Evolutionary conservation across 2,329 filamentous ascomycete genomes (phyloP).

Genomic region (Zalaria sp.): DNA sequence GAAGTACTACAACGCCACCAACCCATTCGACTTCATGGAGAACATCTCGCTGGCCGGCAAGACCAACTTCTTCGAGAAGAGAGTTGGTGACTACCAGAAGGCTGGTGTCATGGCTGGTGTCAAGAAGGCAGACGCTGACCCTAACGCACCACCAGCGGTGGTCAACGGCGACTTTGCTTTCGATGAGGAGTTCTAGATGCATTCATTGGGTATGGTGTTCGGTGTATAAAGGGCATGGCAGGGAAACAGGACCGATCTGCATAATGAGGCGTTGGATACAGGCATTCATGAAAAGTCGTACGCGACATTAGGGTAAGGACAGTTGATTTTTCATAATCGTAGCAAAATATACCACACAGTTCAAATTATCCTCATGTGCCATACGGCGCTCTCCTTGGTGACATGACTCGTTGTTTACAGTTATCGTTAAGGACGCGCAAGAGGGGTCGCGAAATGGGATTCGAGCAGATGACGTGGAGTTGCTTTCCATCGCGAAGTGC

Average conservation of each 20-base stretch:
- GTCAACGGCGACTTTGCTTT: conserved; percentile 69
- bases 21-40: conserved; percentile 99
- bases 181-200: conserved; percentile 84
- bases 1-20: conserved; percentile 83
- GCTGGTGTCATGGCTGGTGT: conserved; percentile 93
- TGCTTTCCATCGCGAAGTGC: too few species aligned
- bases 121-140: conserved; percentile 49
- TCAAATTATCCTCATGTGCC: too few species aligned
- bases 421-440: too few species aligned
- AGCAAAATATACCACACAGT: too few species aligned
- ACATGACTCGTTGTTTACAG: too few species aligned
- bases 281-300: too few species aligned
- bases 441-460: too few species aligned
- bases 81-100: conserved; percentile 98
- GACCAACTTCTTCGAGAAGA: conserved; percentile 99
- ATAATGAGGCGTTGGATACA: conserved; percentile 4
- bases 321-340: too few species aligned
- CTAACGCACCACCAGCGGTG: conserved; percentile 32
- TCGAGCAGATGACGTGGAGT: too few species aligned
- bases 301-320: too few species aligned
- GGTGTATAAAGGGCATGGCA: conserved; percentile 3
- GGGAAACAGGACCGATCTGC: conserved; percentile 3
- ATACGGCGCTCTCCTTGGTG: too few species aligned
- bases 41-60: conserved; percentile 97
- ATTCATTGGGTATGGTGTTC: background rate